Evolutionary conservation across 2,329 filamentous ascomycete species (phyloP), one percentile per base, ranked within the genome.

Genomic region (Cladobotryum protrusum): DNA sequence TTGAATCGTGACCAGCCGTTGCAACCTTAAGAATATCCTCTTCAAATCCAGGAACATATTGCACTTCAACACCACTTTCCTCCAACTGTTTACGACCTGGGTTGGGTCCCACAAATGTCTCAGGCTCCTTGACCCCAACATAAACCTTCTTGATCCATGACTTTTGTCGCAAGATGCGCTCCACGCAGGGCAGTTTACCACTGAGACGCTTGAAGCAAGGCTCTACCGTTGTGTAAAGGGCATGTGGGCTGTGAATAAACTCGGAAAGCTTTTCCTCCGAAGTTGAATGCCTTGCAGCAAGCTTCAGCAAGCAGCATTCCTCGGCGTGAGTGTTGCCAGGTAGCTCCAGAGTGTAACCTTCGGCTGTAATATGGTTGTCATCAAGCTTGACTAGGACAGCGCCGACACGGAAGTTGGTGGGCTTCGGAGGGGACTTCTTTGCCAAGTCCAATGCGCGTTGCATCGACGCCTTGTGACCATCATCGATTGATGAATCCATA

Each of bases 261-360:
- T 56, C 51, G 1, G 79, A 69, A 4, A 89, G 74, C 0, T 69
- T 63, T 47, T 80, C 78, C 56, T 86, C 83, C 0, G 74, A 52
- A 0, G 76, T 70, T 2, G 63, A 62, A 49, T 79, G 64, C 54
- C 72, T 59, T 43, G 71, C 61, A 1, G 80, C 73, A 13, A 84
- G 77, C 66, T 99, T 97, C 44, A 84, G 69, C 50, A 99, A 78
- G 63, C 89, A 95, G 67, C 86, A 92, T 71, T 99, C 90, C 65
- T 99, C 93, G 3, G 93, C 93, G 63, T 99, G 93, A 0, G 93
- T 97, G 71, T 99, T 99, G 39, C 92, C 93, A 0, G 83, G 77
- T 4, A 91, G 81, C 68, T 99, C 92, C 52, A 96, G 78, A 0
- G 93, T 96, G 71, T 92, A 97, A 48, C 93, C 92, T 2, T 88